phyloP scores from a whole-genome alignment of 2,329 filamentous ascomycete species.

The Alternaria hordeiaustralica region DNA sequence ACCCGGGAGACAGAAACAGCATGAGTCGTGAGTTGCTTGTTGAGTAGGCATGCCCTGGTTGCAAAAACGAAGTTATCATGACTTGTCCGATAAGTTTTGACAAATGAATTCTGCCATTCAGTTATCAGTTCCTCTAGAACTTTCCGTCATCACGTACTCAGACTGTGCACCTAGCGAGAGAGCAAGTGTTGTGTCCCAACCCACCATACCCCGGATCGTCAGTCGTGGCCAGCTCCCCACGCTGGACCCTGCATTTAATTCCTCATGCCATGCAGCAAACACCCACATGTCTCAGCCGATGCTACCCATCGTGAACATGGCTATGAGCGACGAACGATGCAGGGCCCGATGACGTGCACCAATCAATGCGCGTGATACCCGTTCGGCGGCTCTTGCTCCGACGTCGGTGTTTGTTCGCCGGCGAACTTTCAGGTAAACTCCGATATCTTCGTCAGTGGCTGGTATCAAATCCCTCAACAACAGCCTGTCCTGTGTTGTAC shows the following conservation, averaged over 20 bases:
- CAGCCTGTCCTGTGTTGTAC: background rate
- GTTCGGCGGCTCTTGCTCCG: conserved; percentile 21
- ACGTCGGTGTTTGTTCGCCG: conserved; percentile 22
- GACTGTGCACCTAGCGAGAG: background rate
- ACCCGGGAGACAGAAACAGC: background rate
- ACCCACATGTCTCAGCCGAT: conserved; percentile 6
- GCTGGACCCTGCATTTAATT: background rate
- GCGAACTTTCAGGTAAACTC: conserved; percentile 11
- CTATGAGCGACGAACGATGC: background rate
- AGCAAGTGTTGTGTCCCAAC: background rate
- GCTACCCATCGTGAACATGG: conserved; percentile 1
- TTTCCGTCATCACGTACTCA: background rate
- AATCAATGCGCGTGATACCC: conserved; percentile 7
- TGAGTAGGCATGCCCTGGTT: background rate
- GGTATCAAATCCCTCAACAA: conserved; percentile 9
- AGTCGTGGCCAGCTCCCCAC: background rate
- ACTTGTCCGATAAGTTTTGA: background rate
- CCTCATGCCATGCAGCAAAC: background rate
- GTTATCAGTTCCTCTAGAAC: background rate
- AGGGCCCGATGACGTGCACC: background rate
- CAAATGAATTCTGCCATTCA: background rate
- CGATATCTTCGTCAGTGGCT: conserved; percentile 8
- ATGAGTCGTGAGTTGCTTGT: background rate
- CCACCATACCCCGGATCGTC: background rate
- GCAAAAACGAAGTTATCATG: background rate